phyloP scores from a whole-genome alignment of 2,329 filamentous ascomycete genomes.

The Phialophora macrospora region DNA sequence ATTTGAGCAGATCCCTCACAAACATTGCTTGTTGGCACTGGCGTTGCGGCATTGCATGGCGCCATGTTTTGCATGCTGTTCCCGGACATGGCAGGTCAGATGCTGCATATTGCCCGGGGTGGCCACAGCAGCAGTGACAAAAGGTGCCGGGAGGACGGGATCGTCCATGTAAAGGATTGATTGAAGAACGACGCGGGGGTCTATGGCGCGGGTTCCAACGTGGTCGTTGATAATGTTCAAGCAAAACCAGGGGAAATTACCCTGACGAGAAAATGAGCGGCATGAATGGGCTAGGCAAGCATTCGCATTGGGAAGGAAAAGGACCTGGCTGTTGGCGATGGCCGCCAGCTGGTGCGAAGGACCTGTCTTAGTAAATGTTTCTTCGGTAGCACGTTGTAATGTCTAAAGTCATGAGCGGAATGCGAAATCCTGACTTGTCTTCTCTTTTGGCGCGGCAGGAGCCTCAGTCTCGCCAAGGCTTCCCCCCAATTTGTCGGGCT shows the following conservation, averaged over 20 bases:
- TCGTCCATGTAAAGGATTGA: not conserved
- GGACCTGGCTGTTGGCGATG: not conserved
- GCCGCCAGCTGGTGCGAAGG: not conserved
- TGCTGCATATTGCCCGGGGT: not conserved
- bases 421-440: not conserved
- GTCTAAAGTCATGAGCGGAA: not conserved
- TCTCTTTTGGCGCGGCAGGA: not conserved
- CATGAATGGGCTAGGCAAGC: slow-evolving; percentile 13
- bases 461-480: not conserved
- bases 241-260: not conserved
- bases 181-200: not conserved
- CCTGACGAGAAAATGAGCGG: slow-evolving; percentile 13
- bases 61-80: slow-evolving; percentile 9
- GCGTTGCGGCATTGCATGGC: slow-evolving; percentile 3
- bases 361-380: not conserved
- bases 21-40: slow-evolving; percentile 1
- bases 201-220: not conserved
- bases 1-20: not conserved
- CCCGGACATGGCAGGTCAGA: not conserved
- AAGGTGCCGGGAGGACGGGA: not conserved
- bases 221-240: not conserved
- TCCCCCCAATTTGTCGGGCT: slow-evolving; percentile 2
- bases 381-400: slow-evolving; percentile 2
- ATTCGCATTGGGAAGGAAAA: slow-evolving; percentile 7
- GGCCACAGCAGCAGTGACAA: not conserved